Conservation (phyloP, 345 rosid genomes). For the Bretschneidera sinensis region DNA sequence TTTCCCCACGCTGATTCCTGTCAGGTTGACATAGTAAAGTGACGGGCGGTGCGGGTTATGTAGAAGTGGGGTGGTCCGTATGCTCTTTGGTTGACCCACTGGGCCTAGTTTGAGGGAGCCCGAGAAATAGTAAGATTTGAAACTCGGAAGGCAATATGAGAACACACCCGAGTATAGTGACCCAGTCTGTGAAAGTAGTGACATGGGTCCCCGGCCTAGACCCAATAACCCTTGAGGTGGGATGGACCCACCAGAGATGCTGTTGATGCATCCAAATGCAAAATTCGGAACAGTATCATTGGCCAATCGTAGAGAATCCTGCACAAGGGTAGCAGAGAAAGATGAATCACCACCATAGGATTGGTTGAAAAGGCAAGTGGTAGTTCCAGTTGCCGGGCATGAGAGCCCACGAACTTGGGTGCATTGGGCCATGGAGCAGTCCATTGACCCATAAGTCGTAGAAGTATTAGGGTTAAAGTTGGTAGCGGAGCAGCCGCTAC, state of each 20-base stretch:
- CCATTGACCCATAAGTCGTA: constrained; percentile 47
- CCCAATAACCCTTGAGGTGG: constrained; percentile 87
- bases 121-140: constrained; percentile 72
- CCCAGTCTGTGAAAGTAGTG: constrained; percentile 56
- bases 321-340: constrained; percentile 56
- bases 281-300: constrained; percentile 44
- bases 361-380: constrained; percentile 65
- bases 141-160: constrained; percentile 84
- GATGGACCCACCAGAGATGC: constrained; percentile 51
- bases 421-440: constrained; percentile 68
- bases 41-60: constrained; percentile 74
- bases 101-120: constrained; percentile 80
- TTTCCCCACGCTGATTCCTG: constrained; percentile 72
- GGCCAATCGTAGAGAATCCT: constrained; percentile 51
- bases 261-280: constrained; percentile 59
- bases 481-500: constrained; percentile 56
- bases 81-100: constrained; percentile 55
- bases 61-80: constrained; percentile 65
- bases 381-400: constrained; percentile 48
- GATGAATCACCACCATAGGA: constrained; percentile 82
- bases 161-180: constrained; percentile 67
- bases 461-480: constrained; percentile 47
- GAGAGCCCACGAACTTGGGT: constrained; percentile 60
- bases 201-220: constrained; percentile 77
- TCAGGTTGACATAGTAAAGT: constrained; percentile 73